These are phyloP conservation scores for Mortierella sp. DNA, from an alignment of 371 early-diverging fungal genomes.

Conservation along the genomic window DNA sequence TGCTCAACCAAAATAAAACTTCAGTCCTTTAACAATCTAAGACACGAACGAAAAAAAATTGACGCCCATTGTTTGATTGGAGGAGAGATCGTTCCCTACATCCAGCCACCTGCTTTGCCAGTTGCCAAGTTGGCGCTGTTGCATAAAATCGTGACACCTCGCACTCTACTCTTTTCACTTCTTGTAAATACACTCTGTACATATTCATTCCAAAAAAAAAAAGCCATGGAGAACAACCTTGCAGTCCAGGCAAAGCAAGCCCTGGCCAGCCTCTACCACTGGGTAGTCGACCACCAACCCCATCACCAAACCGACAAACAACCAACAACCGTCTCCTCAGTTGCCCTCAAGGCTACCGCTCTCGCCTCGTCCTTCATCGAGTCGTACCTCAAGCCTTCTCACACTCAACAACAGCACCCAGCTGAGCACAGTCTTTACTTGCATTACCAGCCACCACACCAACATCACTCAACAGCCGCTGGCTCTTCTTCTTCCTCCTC, in stretches of 20 bases:
- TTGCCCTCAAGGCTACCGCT: background rate
- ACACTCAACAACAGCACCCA: background rate
- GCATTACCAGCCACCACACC: background rate
- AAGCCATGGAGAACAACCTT: constrained; percentile 1
- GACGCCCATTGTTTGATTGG: background rate
- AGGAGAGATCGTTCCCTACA: background rate
- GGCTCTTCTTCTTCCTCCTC: background rate
- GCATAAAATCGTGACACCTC: background rate
- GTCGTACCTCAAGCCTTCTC: constrained; percentile 10
- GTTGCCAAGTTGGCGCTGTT: background rate
- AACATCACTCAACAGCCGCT: no score
- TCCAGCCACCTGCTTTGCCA: background rate
- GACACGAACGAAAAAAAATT: background rate
- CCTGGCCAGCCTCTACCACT: background rate
- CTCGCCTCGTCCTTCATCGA: constrained; percentile 9
- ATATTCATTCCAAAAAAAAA: background rate
- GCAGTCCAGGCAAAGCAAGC: constrained; percentile 16
- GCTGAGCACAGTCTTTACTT: background rate
- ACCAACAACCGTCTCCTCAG: background rate
- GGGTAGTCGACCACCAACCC: constrained; percentile 1
- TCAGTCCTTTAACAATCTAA: background rate
- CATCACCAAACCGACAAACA: background rate
- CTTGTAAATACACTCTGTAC: background rate
- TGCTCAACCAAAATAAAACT: background rate
- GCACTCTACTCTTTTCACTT: background rate